phyloP scores from a whole-genome alignment of 2,329 filamentous ascomycete species.

The Alternaria ethzedia region DNA sequence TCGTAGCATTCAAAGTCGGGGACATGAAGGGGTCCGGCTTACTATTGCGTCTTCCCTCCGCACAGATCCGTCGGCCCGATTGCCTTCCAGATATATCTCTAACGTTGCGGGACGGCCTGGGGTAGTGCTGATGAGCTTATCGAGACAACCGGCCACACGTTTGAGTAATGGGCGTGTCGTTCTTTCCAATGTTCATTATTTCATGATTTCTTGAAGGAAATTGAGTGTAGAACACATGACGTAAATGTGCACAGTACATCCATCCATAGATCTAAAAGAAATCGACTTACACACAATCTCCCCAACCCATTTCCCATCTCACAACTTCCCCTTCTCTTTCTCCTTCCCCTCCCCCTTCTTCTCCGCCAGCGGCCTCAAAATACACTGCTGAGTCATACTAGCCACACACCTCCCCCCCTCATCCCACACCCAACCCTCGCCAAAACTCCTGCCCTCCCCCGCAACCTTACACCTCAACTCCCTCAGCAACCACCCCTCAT shows the following conservation, averaged over 20 bases:
- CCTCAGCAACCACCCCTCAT: slow-evolving; percentile 51
- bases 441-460: slow-evolving; percentile 53
- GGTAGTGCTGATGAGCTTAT: background rate
- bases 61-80: background rate
- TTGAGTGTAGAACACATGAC: background rate
- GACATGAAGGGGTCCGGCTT: background rate
- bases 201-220: background rate
- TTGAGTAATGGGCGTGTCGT: background rate
- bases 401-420: slow-evolving; percentile 54
- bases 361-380: slow-evolving; percentile 35
- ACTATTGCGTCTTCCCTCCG: background rate
- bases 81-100: background rate
- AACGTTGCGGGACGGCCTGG: background rate
- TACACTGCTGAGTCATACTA: slow-evolving; percentile 57
- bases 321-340: slow-evolving; percentile 20
- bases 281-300: background rate
- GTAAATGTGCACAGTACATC: background rate
- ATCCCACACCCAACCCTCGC: slow-evolving; percentile 56
- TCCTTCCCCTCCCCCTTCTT: background rate
- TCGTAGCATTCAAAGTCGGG: background rate
- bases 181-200: background rate
- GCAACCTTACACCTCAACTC: slow-evolving; percentile 51
- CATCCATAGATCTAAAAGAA: background rate
- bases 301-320: background rate
- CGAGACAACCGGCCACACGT: background rate